Evolutionary conservation across 2,329 filamentous ascomycete species (phyloP).

Genomic region (Metarhizium humberi): DNA sequence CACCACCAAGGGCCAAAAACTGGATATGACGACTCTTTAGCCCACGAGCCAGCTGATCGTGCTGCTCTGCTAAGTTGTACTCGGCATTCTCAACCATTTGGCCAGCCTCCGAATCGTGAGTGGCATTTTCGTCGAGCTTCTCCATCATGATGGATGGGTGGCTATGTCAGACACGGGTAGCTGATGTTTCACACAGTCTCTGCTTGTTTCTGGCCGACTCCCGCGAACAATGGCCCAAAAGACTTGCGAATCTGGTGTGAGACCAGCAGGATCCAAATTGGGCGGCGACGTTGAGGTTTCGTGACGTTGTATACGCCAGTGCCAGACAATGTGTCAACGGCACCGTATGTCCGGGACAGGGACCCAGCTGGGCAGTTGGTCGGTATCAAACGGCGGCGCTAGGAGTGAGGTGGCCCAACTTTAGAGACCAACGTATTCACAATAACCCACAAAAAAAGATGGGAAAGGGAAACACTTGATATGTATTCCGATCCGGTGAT

Average conservation of each 20-base stretch:
- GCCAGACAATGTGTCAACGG: not conserved
- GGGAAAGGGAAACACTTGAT: not conserved
- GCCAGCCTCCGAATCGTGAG: conserved; percentile 14
- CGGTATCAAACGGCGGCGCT: not conserved
- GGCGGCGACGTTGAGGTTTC: not conserved
- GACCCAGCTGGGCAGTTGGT: not conserved
- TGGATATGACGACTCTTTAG: conserved; percentile 53
- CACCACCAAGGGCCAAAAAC: conserved; percentile 47
- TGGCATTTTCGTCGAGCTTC: conserved; percentile 9
- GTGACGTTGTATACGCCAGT: not conserved
- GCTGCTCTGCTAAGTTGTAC: conserved; percentile 25
- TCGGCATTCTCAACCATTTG: conserved; percentile 16
- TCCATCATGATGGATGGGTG: conserved; percentile 8
- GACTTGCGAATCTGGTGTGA: not conserved
- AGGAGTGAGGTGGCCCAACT: not conserved
- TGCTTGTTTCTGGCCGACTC: not conserved
- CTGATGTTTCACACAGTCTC: not conserved
- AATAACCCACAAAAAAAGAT: not conserved
- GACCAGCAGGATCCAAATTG: not conserved
- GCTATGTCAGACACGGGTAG: not conserved
- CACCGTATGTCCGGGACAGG: not conserved
- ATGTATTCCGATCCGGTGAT: not conserved
- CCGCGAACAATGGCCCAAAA: not conserved
- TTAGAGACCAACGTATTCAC: not conserved
- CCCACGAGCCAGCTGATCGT: conserved; percentile 42